Evolutionary conservation across 75 land plant genomes (phyloP).

Genomic region (Picea glauca): DNA sequence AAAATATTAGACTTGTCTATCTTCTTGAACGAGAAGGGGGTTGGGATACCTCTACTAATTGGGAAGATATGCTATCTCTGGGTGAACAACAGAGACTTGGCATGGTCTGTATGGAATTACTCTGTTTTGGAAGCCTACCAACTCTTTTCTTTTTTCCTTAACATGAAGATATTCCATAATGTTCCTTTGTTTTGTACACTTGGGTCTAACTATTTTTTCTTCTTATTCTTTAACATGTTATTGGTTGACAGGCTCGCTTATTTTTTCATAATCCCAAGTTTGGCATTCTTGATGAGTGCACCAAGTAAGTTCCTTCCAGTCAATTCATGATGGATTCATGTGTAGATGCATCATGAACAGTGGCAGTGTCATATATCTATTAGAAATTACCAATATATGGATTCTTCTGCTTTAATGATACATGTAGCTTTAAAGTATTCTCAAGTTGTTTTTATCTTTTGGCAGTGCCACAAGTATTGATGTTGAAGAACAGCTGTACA

Average conservation of each 20-base stretch:
- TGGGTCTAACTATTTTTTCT: not conserved
- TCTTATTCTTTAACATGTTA: not conserved
- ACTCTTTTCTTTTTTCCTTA: not conserved
- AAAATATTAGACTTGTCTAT: conserved; percentile 82
- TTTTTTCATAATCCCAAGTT: conserved; percentile 94
- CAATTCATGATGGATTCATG: not conserved
- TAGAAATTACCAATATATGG: not conserved
- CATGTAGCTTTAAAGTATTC: not conserved
- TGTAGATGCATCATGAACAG: not conserved
- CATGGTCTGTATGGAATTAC: conserved; percentile 54
- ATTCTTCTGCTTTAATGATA: not conserved
- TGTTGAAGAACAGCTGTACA: conserved; percentile 95
- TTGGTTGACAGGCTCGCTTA: conserved; percentile 75
- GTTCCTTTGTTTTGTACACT: not conserved
- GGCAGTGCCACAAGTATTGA: conserved; percentile 97
- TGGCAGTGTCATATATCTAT: not conserved
- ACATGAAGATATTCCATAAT: not conserved
- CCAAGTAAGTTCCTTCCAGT: conserved; percentile 65
- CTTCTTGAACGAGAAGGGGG: conserved; percentile 83
- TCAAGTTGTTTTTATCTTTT: not conserved
- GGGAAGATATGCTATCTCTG: conserved; percentile 96
- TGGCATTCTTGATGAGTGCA: conserved; percentile 98
- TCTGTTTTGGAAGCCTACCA: not conserved
- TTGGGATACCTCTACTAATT: conserved; percentile 79
- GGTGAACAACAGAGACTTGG: conserved; percentile 99